phyloP scores from a whole-genome alignment of 139 green algal genomes.

The Chlamydomonas incerta region DNA sequence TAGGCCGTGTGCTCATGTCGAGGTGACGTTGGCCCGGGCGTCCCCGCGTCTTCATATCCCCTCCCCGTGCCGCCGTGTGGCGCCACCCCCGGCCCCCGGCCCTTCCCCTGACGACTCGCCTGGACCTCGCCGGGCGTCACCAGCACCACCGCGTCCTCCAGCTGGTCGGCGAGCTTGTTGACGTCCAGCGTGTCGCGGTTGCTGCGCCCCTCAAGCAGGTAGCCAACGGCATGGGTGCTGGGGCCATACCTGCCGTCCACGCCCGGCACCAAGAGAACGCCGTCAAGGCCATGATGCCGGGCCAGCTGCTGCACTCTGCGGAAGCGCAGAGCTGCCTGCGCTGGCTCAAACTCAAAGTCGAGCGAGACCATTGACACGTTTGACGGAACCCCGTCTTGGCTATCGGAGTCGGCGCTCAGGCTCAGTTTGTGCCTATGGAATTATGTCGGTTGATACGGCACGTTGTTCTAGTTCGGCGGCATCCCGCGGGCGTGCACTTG shows the following conservation, averaged over 20 bases:
- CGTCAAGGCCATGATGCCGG: slow-evolving; percentile 40
- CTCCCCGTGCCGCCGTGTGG: too few relatives aligned
- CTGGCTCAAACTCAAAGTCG: neutral
- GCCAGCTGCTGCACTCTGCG: neutral
- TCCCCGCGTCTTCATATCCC: neutral
- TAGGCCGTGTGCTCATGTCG: too few relatives aligned
- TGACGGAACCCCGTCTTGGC: too few relatives aligned
- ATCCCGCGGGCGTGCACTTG: neutral
- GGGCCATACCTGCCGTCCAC: slow-evolving; percentile 48
- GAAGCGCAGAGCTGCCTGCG: slow-evolving; percentile 12
- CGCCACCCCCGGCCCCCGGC: too few relatives aligned
- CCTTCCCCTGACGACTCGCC: too few relatives aligned
- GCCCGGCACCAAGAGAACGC: slow-evolving; percentile 35
- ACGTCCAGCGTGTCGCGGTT: slow-evolving; percentile 45
- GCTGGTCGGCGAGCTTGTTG: slow-evolving; percentile 16
- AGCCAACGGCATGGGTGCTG: slow-evolving; percentile 36
- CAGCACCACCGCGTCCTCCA: slow-evolving; percentile 45
- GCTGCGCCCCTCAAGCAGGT: slow-evolving; percentile 48
- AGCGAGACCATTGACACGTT: too few relatives aligned
- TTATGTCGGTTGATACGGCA: neutral
- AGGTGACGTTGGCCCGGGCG: too few relatives aligned
- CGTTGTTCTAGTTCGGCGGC: neutral
- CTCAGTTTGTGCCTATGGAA: neutral
- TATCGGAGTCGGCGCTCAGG: too few relatives aligned
- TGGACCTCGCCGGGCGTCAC: neutral